A percentile compares a stretch with the other conserved stretches of the same genome.
phyloP scores from a whole-genome alignment of 1,139 yeast genomes.

The Diutina sp. region DNA sequence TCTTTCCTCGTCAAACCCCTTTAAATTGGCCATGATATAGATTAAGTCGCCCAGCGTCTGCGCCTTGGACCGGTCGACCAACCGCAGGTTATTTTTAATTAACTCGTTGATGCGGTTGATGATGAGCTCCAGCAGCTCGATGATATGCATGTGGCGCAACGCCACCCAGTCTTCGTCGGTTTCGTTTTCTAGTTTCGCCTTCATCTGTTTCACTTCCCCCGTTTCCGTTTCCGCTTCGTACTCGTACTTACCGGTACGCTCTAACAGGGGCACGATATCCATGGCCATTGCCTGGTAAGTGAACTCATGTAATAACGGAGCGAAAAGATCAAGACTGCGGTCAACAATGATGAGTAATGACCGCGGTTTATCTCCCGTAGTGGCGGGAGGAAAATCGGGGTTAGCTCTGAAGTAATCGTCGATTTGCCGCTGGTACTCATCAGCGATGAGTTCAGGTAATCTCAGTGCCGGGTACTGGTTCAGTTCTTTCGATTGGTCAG shows the following conservation, averaged over 20 bases:
- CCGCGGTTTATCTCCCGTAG: constrained; percentile 46
- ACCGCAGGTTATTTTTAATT: constrained; percentile 58
- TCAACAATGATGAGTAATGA: constrained; percentile 70
- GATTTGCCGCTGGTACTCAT: constrained; percentile 53
- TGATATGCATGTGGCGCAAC: constrained; percentile 64
- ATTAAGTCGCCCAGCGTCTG: constrained; percentile 48
- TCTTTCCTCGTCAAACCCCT: constrained; percentile 58
- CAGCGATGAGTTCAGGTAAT: constrained; percentile 64
- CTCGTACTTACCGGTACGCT: constrained; percentile 40
- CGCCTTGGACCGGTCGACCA: constrained; percentile 52
- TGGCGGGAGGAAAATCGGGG: constrained; percentile 50
- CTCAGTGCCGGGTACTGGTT: constrained; percentile 42
- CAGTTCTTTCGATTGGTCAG: constrained; percentile 31
- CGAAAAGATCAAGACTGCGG: constrained; percentile 69
- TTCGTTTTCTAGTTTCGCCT: constrained; percentile 40
- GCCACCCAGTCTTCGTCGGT: constrained; percentile 66
- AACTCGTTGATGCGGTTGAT: constrained; percentile 52
- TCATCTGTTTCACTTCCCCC: constrained; percentile 35
- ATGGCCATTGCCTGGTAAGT: constrained; percentile 91
- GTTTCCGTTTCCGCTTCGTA: constrained; percentile 51
- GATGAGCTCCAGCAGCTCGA: constrained; percentile 59
- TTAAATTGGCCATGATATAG: constrained; percentile 54
- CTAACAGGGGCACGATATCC: constrained; percentile 46
- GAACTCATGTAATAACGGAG: constrained; percentile 84
- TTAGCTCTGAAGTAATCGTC: constrained; percentile 66